phyloP scores from a whole-genome alignment of 257 asterid genomes.

The Osmanthus fragrans region DNA sequence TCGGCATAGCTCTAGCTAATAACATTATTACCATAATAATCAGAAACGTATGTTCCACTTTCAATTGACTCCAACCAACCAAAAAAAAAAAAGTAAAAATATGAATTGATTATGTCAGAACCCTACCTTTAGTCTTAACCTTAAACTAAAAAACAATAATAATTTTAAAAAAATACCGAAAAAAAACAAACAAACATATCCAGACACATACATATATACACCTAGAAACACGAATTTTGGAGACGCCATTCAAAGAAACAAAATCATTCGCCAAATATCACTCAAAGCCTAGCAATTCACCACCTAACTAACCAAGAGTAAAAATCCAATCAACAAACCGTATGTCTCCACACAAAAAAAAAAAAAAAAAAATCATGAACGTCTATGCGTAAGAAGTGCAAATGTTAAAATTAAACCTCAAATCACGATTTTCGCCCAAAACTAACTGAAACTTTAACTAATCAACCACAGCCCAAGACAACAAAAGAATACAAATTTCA shows the following conservation, averaged over 20 bases:
- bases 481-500: not conserved
- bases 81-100: too few species aligned
- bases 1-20: not conserved
- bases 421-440: not conserved
- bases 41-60: not conserved
- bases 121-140: not conserved
- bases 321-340: not conserved
- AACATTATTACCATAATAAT: too few species aligned
- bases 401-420: not conserved
- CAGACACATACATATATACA: not conserved
- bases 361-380: not conserved
- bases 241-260: not conserved
- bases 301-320: not conserved
- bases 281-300: constrained; percentile 2
- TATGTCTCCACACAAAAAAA: not conserved
- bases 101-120: not conserved
- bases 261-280: not conserved
- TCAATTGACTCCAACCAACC: not conserved
- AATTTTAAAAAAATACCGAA: not conserved
- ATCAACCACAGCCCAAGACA: not conserved
- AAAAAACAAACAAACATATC: too few species aligned
- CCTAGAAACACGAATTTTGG: not conserved
- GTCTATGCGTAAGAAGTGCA: not conserved
- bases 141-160: not conserved
- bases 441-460: not conserved